phyloP scores from a whole-genome alignment of 2,329 filamentous ascomycete genomes.

The Bisporella sp. region DNA sequence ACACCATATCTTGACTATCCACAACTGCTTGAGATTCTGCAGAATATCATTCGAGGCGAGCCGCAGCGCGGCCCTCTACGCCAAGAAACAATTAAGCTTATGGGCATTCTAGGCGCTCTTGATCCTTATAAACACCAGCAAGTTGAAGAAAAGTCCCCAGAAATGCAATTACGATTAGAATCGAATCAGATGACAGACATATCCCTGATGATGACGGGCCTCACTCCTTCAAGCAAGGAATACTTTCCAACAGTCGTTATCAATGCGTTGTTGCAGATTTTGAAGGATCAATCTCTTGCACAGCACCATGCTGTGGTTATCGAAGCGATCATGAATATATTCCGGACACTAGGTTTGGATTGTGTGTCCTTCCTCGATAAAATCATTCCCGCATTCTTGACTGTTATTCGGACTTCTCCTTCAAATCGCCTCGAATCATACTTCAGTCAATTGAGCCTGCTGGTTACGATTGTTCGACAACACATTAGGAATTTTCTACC shows the following conservation, averaged over 20 bases:
- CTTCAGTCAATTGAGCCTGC: conserved; percentile 89
- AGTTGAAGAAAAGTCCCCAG: conserved; percentile 82
- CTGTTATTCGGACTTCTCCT: conserved; percentile 78
- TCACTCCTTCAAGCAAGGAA: conserved; percentile 94
- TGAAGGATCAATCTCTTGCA: conserved; percentile 83
- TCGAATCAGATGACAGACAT: conserved; percentile 77
- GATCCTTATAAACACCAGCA: conserved; percentile 97
- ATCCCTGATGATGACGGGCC: conserved; percentile 93
- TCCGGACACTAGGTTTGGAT: conserved; percentile 90
- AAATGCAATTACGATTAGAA: conserved; percentile 63
- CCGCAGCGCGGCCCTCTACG: conserved; percentile 74
- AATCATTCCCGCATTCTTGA: conserved; percentile 89
- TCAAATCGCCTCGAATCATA: conserved; percentile 81
- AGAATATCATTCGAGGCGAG: conserved; percentile 91
- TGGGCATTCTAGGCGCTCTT: conserved; percentile 89
- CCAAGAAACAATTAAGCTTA: conserved; percentile 91
- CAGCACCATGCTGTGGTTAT: conserved; percentile 93
- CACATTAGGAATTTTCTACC: conserved; percentile 90
- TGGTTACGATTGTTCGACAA: conserved; percentile 92
- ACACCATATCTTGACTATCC: conserved; percentile 94
- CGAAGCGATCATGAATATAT: conserved; percentile 98
- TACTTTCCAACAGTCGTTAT: conserved; percentile 98
- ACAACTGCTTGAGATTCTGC: conserved; percentile 83
- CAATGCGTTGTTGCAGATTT: conserved; percentile 84
- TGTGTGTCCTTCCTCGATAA: conserved; percentile 92